Base-by-base conservation (phyloP, 805 yeast genomes). In the Metschnikowia santaceciliae region DNA sequence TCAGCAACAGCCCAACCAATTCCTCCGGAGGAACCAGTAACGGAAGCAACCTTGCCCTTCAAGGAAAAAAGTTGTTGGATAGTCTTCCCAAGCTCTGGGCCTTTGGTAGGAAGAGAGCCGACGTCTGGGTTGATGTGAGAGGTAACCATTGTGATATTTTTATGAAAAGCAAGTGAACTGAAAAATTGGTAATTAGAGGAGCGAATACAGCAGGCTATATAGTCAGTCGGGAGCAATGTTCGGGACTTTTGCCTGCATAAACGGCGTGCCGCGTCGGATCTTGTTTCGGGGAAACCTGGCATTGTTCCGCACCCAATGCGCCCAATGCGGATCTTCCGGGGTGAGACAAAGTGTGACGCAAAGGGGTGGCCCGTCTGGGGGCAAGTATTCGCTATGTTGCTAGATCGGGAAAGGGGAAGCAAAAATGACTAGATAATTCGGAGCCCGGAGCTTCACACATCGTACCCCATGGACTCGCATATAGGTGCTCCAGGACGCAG, bases 11-110 rank as follows among this genome's bases (percentile, higher is more conserved):
- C 88, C 59, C 68, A 79, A 14, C 96, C 96, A 57, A 89, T 88
- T 33, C 96, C 96, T 42, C 86, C 76, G 15, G 91, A 83, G 11
- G 89, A 87, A 42, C 96, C 96, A n/a, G 95, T 86, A 52, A 89
- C 80, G 3, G 88, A 81, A 26, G 95, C 94, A 13, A 84, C 85
- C 68, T 87, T 88, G 26, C 94, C 95, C 69, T 84, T 84, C 53
- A 89, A 76, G 3, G 89, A 83, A 68, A 89, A 88, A 56, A 86
- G 73, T 54, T 86, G 91, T 55, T 84, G 69, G 34, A 84, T 82
- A 62, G 75, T 68, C 48, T 70, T 67, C 30, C 81, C 69, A 36
- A 81, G 67, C 53, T 69, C 64, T 45, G 90, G 90, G 14, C 73
- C 71, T 45, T 66, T 62, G 15, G 72, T 68, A 38, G 77, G 77